Evolutionary conservation across 805 yeast species (phyloP).

Genomic region (Wickerhamiella spandovensis): DNA sequence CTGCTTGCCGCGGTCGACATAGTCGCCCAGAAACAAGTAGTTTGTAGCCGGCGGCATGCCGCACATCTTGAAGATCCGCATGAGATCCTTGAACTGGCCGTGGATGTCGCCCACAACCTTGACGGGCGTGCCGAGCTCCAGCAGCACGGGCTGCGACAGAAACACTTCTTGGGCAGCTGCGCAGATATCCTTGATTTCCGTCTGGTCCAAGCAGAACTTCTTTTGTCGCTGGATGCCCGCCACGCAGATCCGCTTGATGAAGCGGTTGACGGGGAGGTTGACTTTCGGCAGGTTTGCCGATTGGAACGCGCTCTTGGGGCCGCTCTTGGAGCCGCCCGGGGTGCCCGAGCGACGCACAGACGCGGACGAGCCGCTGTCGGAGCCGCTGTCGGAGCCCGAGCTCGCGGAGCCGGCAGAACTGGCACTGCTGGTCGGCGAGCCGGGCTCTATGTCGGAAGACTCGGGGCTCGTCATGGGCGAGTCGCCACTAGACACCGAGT

Average conservation of each 20-base stretch:
- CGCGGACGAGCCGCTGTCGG: background rate
- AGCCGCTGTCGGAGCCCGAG: background rate
- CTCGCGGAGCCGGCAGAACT: background rate
- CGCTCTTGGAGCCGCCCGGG: background rate
- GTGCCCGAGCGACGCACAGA: background rate
- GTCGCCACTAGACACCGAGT: constrained; percentile 1
- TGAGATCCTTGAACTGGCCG: constrained; percentile 88
- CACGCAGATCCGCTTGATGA: constrained; percentile 18
- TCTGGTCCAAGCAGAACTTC: constrained; percentile 68
- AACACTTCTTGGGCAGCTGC: constrained; percentile 75
- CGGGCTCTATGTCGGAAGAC: background rate
- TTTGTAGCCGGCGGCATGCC: constrained; percentile 95
- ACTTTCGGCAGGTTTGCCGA: background rate
- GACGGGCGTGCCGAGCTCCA: constrained; percentile 77
- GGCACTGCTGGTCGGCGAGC: background rate
- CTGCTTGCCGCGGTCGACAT: constrained; percentile 97
- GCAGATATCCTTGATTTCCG: constrained; percentile 77
- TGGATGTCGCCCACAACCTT: constrained; percentile 90
- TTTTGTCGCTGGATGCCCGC: constrained; percentile 15
- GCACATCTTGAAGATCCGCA: constrained; percentile 83
- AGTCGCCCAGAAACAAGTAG: constrained; percentile 87
- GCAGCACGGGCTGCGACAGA: constrained; percentile 74
- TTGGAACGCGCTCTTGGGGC: background rate
- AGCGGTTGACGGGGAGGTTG: constrained; percentile 13
- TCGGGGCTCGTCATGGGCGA: constrained; percentile 7